These are phyloP conservation scores for Ceratobasidium sp. DNA, from an alignment of 1,284 basidiomycete species.

Conservation along the genomic window DNA sequence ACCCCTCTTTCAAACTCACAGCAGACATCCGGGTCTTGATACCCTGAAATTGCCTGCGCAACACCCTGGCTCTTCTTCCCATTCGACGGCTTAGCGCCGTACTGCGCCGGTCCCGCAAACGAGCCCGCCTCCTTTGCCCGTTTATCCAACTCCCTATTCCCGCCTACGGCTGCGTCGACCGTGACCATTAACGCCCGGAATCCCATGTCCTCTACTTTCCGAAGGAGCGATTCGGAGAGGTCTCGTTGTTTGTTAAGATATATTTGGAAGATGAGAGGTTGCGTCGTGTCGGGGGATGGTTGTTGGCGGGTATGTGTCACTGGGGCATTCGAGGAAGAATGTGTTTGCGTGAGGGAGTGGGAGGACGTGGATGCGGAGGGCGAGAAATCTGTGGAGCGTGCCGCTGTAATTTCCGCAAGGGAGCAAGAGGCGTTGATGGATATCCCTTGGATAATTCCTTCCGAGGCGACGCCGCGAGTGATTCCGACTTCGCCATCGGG, in stretches of 20 bases:
- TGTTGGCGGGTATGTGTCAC: constrained; percentile 8
- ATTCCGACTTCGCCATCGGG: constrained; percentile 89
- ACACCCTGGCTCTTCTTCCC: constrained; percentile 57
- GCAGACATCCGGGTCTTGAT: constrained; percentile 60
- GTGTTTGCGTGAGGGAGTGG: constrained; percentile 9
- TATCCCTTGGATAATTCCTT: constrained; percentile 86
- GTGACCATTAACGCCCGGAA: constrained; percentile 92
- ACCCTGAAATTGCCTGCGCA: constrained; percentile 62
- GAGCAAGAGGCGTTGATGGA: constrained; percentile 90
- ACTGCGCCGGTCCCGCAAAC: constrained; percentile 45
- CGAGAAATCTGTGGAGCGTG: constrained; percentile 54
- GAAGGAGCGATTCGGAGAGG: constrained; percentile 78
- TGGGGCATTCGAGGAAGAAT: neutral
- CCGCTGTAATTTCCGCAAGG: constrained; percentile 75
- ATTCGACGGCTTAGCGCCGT: constrained; percentile 52
- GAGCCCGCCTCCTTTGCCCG: constrained; percentile 57
- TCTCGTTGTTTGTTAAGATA: constrained; percentile 85
- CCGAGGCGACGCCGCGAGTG: constrained; percentile 77
- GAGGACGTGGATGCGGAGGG: constrained; percentile 20
- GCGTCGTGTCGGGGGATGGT: constrained; percentile 63
- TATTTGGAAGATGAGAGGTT: constrained; percentile 84
- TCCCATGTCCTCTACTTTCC: constrained; percentile 76
- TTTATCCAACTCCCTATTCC: constrained; percentile 86
- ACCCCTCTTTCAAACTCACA: constrained; percentile 50
- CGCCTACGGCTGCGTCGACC: constrained; percentile 88